Conservation (phyloP, 495 filamentous ascomycete genomes). For the Penicillium salamii region DNA sequence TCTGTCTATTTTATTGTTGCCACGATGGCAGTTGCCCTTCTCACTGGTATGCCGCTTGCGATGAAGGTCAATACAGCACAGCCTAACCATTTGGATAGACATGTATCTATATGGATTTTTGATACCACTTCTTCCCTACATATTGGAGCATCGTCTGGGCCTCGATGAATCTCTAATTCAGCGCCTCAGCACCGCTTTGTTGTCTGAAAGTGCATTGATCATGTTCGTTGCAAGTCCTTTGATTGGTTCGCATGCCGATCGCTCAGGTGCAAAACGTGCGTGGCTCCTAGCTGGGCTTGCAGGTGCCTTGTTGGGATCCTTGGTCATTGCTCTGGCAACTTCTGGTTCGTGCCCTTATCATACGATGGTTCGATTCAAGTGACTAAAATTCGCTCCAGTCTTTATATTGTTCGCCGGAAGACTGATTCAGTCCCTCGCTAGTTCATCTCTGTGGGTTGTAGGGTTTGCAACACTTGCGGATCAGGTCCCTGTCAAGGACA, state of each 20-base stretch:
- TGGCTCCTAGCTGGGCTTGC: conserved; percentile 14
- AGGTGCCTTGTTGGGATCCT: conserved; percentile 4
- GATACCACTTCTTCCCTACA: conserved; percentile 26
- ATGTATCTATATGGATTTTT: conserved; percentile 29
- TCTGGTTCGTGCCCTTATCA: neutral
- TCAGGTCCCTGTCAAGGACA: conserved; percentile 13
- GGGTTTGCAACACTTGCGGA: conserved; percentile 23
- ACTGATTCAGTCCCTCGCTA: neutral
- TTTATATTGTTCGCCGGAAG: conserved; percentile 13
- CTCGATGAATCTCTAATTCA: conserved; percentile 20
- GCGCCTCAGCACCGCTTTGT: conserved; percentile 18
- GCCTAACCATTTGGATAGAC: conserved; percentile 46
- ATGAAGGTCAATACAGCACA: too few relatives aligned
- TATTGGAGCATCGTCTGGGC: conserved; percentile 25
- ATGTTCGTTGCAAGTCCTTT: conserved; percentile 21
- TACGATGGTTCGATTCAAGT: too few relatives aligned
- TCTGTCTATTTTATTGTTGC: conserved; percentile 21
- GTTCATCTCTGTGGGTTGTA: conserved; percentile 16
- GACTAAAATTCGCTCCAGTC: neutral
- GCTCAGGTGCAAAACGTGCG: conserved; percentile 5
- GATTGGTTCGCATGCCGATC: conserved; percentile 18
- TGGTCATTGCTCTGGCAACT: neutral
- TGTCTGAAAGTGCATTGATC: conserved; percentile 19
- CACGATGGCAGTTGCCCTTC: conserved; percentile 22
- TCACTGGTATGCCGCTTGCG: too few relatives aligned